A percentile compares a stretch with the other conserved stretches of the same genome.
Conservation (phyloP, 768 basidiomycete species). For the Pholiota molesta region DNA sequence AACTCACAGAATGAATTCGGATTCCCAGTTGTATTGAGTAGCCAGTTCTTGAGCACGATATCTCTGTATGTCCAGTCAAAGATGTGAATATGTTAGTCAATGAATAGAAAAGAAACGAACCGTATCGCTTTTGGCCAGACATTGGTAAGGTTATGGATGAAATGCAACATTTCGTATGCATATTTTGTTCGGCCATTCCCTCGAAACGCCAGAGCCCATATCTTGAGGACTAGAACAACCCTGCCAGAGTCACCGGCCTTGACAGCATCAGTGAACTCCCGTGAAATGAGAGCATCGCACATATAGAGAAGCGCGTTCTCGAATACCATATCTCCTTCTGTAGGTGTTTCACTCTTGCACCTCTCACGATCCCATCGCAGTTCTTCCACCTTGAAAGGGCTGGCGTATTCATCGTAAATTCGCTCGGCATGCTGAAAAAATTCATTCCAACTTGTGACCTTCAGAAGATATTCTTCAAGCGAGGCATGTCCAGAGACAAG, state of each 20-base stretch:
- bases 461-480: background rate
- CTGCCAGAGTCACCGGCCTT: constrained; percentile 35
- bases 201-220: constrained; percentile 29
- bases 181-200: constrained; percentile 36
- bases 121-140: constrained; percentile 26
- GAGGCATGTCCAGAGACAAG: constrained; percentile 5
- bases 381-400: background rate
- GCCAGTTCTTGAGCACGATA: constrained; percentile 33
- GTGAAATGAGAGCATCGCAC: constrained; percentile 29
- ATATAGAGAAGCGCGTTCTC: constrained; percentile 31
- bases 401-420: background rate
- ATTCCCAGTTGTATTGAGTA: constrained; percentile 33
- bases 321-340: constrained; percentile 26
- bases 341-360: too few relatives aligned
- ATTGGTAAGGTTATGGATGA: constrained; percentile 29
- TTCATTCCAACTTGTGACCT: background rate
- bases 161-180: constrained; percentile 34
- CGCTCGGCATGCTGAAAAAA: background rate
- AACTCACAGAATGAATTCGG: constrained; percentile 28
- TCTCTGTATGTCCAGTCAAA: background rate
- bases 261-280: constrained; percentile 31
- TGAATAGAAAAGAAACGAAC: too few relatives aligned
- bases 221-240: constrained; percentile 30
- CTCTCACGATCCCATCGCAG: background rate
- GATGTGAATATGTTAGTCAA: too few relatives aligned